Base-by-base conservation (phyloP, 805 yeast species). In the Pichia occidentalis region DNA sequence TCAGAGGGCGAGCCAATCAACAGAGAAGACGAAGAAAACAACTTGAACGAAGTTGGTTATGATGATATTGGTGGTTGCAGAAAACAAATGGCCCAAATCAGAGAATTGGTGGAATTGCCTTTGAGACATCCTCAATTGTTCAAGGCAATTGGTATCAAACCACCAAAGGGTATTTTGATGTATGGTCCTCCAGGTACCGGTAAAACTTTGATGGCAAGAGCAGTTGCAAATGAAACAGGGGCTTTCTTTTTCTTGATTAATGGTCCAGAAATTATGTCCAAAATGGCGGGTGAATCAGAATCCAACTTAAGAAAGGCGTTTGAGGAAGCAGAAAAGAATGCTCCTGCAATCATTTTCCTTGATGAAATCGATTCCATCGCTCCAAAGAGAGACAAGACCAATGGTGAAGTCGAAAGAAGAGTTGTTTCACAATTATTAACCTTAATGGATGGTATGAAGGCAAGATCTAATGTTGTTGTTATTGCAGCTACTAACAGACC, bases 111-210 rank as follows among this genome's bases (percentile, higher is more conserved):
- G 46, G 98, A 92, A 70, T 75, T 92, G 63, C 98, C 98, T 19
- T 74, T 92, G 56, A 84, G 98, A 70, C 98, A 92, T 64, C 98
- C 98, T 36, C 97, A 92, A 67, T 75, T 92, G 54, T 92, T 92
- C 74, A 92, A 92, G 70, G 80, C 94, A 26, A 90, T 92, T 57
- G 98, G 98, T 75, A 92, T 92, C 61, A 92, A 92, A 64, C 98
- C 98, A 29, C 98, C 98, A 49, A 85, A 86, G 64, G 98, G 98
- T 70, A 87, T 92, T 45, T 75, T 92, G 57, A 85, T 85, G 95
- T 92, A 84, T 62, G 98, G 98, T 57, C 98, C 98, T 34, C 98
- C 98, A 24, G 98, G 98, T 77, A 92, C 98, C 12, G 98, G 98
- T 84, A 92, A 92, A 67, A 92, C 98, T 23, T 72, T 92, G 51